Evolutionary conservation across 306 rosid species (phyloP), one percentile per base, ranked within the genome.

Genomic region (Malus sylvestris): DNA sequence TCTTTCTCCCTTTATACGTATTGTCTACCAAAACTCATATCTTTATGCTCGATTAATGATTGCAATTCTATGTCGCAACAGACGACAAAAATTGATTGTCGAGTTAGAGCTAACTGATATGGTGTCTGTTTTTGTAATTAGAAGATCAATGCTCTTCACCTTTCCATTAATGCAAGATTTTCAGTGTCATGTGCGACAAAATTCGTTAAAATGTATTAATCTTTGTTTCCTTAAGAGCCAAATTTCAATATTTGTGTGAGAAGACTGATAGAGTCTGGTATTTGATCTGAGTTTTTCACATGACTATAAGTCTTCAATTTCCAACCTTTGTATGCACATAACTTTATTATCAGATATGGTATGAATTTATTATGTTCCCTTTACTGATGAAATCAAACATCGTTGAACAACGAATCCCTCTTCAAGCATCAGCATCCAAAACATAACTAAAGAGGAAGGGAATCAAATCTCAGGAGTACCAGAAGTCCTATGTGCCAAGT

Each of bases 161-260:
- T 10, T 22, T 63, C 59, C 11, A 38, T 57, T 46, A 22, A 18
- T 1, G 63, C 83, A 68, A 74, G 64, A 58, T 59, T 72, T 74
- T 61, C 67, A 27, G 53, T 10, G 68, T 60, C 29, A 63, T 15
- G 2, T 68, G 60, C 5, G 44, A 35, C 73, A 58, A 15, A 70
- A 62, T 14, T 53, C 4, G 23, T 67, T 45, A 8, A 58, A 30
- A 15, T 8, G 51, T 81, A 29, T 35, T 6, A 3, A 73, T 71
- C 52, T 58, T 57, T 83, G 57, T 81, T 78, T 62, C 75, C 78
- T 35, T 44, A 62, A 70, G 11, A 42, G 40, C n/a, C 66, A 13
- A 22, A 71, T 4, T 61, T 9, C 23, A 13, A 61, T 78, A 67
- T 68, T 71, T 44, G 71, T 30, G 62, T n/a, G 62, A 58, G 32